Evolutionary conservation across 768 basidiomycete genomes (phyloP), one percentile per base, ranked within the genome.

Genomic region (Lactarius trivialis): DNA sequence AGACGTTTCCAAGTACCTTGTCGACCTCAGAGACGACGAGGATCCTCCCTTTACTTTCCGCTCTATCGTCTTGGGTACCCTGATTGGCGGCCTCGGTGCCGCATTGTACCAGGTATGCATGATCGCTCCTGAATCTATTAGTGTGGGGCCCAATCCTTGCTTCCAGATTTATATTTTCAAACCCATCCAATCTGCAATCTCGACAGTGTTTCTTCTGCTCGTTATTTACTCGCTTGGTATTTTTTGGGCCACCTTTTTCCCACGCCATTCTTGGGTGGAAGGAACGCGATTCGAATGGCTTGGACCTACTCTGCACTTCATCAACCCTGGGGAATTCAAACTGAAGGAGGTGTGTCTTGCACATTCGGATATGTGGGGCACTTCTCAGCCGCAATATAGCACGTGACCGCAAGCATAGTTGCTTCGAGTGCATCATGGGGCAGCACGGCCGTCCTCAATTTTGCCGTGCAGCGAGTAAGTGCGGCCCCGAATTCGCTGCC

Each of bases 81-180:
- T 81, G 0, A 76, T 84, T 65, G 82, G 83, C 24, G 83, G 79
- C 12, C 73, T 85, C 28, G 82, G 82, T 8, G 82, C 85, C n/a
- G 78, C 82, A 7, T 72, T 86, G 45, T 74, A 73, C 58, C 82
- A 85, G 78, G 82, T 82, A 59, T 15, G 74, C 62, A 7, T 24
- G 30, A 28, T 1, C 19, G 12, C n/a, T 33, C 21, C 39, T 32
- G 26, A 33, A 56, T 49, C 24, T 50, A 50, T 30, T 19, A 1
- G 33, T 30, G 15, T 12, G 5, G 15, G 41, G 24, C 28, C 39
- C 26, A 26, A 66, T 21, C 3, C 2, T 33, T 12, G 37, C 32
- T 55, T 57, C 53, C 19, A 85, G 83, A 82, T 85, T 36, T 85
- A 84, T 68, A 56, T 77, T 5, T 85, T 84, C 72, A 85, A 86